Evolutionary conservation across 2,329 filamentous ascomycete species (phyloP), one percentile per base, ranked within the genome.

Genomic region (Colletotrichum spinosum): DNA sequence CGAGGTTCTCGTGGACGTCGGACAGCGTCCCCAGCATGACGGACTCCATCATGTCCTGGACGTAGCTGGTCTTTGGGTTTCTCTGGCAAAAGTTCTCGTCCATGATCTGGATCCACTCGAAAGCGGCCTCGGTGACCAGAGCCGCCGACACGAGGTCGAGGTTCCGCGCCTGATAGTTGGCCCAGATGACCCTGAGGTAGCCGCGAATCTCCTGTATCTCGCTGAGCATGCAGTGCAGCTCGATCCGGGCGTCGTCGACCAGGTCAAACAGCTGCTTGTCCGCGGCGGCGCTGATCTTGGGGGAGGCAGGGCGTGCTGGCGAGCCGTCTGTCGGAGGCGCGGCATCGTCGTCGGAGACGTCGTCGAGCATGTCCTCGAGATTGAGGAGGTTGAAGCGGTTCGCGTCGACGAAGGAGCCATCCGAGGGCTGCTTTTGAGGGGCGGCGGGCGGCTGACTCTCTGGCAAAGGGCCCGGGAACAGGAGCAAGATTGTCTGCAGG

Each of bases 91-190:
- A 55, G 13, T 37, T 10, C 25, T 55, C 52, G 39, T 55, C 25
- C 39, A 55, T 15, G 39, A 55, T 55, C 3, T 5, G 8, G 11
- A 55, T 55, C 6, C 38, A 45, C 39, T 55, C 52, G 13, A 45
- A 55, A 8, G 52, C 52, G 2, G 52, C 52, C n/a, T 55, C 52
- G 2, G 52, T 55, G 52, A 55, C 39, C 12, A 55, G 9, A 6
- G 25, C 33, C 3, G 39, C 52, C 4, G 25, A 15, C 13, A 55
- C 37, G 3, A 45, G 13, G 3, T 55, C 52, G 12, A 55, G 6
- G 13, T 55, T 37, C 2, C 52, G 17, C 6, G 38, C 39, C 13
- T 35, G 9, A 34, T 45, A 55, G 11, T 55, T n/a, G 8, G 6
- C 1, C 52, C 52, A 55, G 12, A 55, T 2, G 5, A 2, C 13